Conservation (phyloP, 371 early-diverging fungal species). For the Haplosporangium sp. region DNA sequence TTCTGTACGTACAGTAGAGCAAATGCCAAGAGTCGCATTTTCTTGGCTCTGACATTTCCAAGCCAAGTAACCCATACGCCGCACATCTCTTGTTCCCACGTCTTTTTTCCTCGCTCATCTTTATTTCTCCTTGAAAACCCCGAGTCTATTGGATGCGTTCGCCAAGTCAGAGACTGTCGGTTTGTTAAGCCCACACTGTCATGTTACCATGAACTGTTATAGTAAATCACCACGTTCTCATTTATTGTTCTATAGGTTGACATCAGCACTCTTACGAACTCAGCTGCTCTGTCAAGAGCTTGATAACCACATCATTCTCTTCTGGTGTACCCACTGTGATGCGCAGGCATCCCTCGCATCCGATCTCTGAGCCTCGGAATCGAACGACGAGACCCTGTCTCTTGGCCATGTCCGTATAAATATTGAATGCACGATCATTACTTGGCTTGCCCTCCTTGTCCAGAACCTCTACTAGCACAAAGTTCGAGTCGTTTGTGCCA, state of each 20-base stretch:
- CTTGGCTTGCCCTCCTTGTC: conserved; percentile 70
- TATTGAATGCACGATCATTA: conserved; percentile 76
- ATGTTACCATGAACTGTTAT: too few species aligned
- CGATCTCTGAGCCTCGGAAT: conserved; percentile 91
- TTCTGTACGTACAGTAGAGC: background rate
- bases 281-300: conserved; percentile 61
- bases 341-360: conserved; percentile 93
- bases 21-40: background rate
- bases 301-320: conserved; percentile 75
- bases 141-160: too few species aligned
- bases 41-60: too few species aligned
- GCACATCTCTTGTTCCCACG: too few species aligned
- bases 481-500: conserved; percentile 94
- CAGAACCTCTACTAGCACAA: conserved; percentile 87
- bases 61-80: too few species aligned
- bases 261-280: background rate
- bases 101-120: too few species aligned
- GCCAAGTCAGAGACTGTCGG: too few species aligned
- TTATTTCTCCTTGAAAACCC: too few species aligned
- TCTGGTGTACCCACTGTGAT: conserved; percentile 92
- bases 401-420: conserved; percentile 90
- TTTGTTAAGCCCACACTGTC: too few species aligned
- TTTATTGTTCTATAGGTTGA: background rate
- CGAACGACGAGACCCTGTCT: conserved; percentile 89
- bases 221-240: too few species aligned